Base-by-base conservation (phyloP, 306 rosid genomes). In the Hippophae gyantsensis region DNA sequence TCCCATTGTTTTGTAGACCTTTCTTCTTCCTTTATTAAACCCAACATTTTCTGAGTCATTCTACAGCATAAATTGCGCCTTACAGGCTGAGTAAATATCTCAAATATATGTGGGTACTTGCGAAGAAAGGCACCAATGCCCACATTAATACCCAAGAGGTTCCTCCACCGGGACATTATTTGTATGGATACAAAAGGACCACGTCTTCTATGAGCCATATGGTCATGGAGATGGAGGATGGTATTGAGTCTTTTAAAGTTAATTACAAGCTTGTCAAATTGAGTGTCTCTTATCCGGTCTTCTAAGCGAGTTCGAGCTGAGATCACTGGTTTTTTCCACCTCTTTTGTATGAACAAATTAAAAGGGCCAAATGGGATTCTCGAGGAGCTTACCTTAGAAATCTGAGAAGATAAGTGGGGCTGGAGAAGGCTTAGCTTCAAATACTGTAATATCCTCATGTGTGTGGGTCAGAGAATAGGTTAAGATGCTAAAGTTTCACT, bases 251-350 rank as follows among this genome's bases (percentile, higher is more conserved):
- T 83, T 66, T 61, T 70, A 43, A 79, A 43, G 41, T 60, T 78
- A 69, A 76, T 48, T 13, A 75, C 61, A 60, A 83, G 62, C 5
- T 74, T 79, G 76, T 89, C 97, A 12, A 89, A 63, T 47, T 79
- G 80, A 26, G 81, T 50, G 58, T 89, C 95, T 43, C 76, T 72
- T 2, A 74, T 72, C 66, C 89, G 61, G 72, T 79, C 83, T 49
- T 89, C 86, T 40, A 89, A 75, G 53, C 89, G 86, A 56, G 95
- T 86, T 57, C 68, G 90, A 0, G 95, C 95, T 6, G 84, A 77
- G n/a, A 71, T 54, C 1, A 67, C 67, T 0, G 85, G 87, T 61
- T 83, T 83, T 54, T 58, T 78, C 87, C 90, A 89, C 72, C 97
- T 72, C 58, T 47, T 84, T 61, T 83, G 97, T 9, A 41, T 18